Evolutionary conservation across 2,329 filamentous ascomycete species (phyloP).

Genomic region (Talaromyces marneffei): DNA sequence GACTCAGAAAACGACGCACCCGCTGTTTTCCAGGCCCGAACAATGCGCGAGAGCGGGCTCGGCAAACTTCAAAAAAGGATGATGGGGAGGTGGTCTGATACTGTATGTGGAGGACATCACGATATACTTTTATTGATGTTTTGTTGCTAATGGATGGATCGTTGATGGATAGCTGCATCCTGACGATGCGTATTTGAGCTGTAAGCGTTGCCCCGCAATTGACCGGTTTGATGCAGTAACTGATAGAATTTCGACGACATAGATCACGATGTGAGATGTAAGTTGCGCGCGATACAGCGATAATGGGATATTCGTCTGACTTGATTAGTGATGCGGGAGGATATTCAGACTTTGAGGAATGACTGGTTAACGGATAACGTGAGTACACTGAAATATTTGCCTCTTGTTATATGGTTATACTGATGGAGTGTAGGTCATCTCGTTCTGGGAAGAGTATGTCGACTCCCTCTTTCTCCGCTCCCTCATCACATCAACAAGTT

Average conservation of each 20-base stretch:
- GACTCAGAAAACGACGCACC: not conserved
- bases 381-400: constrained; percentile 28
- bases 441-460: constrained; percentile 90
- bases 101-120: constrained; percentile 32
- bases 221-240: not conserved
- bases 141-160: not conserved
- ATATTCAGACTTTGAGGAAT: constrained; percentile 78
- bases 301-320: not conserved
- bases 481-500: not conserved
- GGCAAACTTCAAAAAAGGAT: constrained; percentile 32
- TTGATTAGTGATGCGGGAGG: constrained; percentile 70
- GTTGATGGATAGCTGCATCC: constrained; percentile 41
- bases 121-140: not conserved
- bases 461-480: constrained; percentile 20
- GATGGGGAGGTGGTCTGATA: constrained; percentile 33
- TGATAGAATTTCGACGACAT: not conserved
- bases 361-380: constrained; percentile 98
- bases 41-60: constrained; percentile 11
- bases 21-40: not conserved
- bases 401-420: constrained; percentile 17
- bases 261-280: constrained; percentile 63
- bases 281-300: constrained; percentile 25
- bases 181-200: constrained; percentile 65
- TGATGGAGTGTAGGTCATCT: constrained; percentile 63
- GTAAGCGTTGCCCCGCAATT: constrained; percentile 42